Evolutionary conservation across 257 asterid genomes (phyloP).

Genomic region (Prunella vulgaris): DNA sequence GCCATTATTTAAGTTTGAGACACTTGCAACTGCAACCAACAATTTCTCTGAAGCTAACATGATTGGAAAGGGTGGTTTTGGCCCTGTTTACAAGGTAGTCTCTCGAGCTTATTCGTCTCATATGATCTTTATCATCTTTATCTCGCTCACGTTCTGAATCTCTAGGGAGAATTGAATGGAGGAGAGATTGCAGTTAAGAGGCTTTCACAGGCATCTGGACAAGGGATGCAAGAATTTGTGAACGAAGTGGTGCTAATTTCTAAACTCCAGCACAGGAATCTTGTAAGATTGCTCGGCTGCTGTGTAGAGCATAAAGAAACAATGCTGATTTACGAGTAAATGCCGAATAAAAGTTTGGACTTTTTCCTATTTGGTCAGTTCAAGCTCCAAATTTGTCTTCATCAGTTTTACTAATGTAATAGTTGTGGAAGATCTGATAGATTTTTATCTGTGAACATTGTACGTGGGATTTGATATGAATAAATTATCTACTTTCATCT

Average conservation of each 20-base stretch:
- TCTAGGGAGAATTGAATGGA: background rate
- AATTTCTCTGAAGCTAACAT: background rate
- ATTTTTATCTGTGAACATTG: background rate
- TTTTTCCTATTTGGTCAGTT: background rate
- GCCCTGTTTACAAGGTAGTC: background rate
- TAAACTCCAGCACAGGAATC: background rate
- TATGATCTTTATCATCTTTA: background rate
- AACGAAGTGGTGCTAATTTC: background rate
- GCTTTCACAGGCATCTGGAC: background rate
- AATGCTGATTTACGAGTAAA: conserved; percentile 19
- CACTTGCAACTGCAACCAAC: background rate
- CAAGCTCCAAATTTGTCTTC: background rate
- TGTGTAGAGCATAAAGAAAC: background rate
- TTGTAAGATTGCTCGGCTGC: conserved; percentile 2
- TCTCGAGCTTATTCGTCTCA: background rate
- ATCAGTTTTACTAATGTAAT: background rate
- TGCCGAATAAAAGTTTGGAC: conserved; percentile 22
- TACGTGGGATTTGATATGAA: background rate
- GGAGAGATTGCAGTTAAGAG: background rate
- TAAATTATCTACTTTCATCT: background rate
- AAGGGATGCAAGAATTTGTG: background rate
- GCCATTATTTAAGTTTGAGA: background rate
- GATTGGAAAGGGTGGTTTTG: background rate
- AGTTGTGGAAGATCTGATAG: conserved; percentile 31
- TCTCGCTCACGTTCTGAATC: background rate